Base-by-base conservation (phyloP, 1,284 basidiomycete genomes). In the Mrakiaceae sp. region DNA sequence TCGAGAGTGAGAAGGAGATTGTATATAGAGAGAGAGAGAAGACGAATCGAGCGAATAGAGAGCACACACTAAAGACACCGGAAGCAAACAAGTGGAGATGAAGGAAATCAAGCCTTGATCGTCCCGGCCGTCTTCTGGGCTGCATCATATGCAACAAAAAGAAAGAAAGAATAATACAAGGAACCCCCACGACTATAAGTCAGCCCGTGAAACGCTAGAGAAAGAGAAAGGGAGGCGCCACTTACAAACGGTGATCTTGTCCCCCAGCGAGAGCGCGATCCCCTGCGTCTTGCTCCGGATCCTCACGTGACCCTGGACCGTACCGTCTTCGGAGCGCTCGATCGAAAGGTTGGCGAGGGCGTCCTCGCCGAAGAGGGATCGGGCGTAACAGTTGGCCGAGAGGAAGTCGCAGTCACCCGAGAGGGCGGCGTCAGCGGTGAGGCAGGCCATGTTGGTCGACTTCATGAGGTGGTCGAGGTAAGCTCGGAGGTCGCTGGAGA, bases 321-420 rank as follows among this genome's bases (percentile, higher is more conserved):
- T 82, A 0, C 91, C 91, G 63, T 82, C 81, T 63, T 92, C 88
- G 52, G 88, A 86, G 72, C 88, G 84, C 74, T 99, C 96, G 68
- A 99, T 87, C 70, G 89, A 93, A 68, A 98, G 77, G 75, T 99
- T 99, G 54, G 96, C 95, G 48, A 99, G 78, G 0, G 95, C 96
- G 73, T 98, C 96, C 77, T 99, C 96, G 64, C 89, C 92, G 71
- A 97, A 97, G 69, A 95, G 74, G 75, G 86, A 88, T 67, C 88
- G 83, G 43, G 93, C 93, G 77, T 94, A 95, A 80, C 96, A 84
- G 76, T 96, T 97, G 55, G 91, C 92, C 3, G 87, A 89, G 52
- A 96, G 79, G 84, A 95, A 96, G 75, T 91, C 88, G 74, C 92
- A 96, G 67, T 94, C 90, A 57, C 92, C 91, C 0, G 87, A 89